A percentile compares a stretch with the other conserved stretches of the same genome.
phyloP scores from a whole-genome alignment of 257 asterid species.

The Gentiana straminea region DNA sequence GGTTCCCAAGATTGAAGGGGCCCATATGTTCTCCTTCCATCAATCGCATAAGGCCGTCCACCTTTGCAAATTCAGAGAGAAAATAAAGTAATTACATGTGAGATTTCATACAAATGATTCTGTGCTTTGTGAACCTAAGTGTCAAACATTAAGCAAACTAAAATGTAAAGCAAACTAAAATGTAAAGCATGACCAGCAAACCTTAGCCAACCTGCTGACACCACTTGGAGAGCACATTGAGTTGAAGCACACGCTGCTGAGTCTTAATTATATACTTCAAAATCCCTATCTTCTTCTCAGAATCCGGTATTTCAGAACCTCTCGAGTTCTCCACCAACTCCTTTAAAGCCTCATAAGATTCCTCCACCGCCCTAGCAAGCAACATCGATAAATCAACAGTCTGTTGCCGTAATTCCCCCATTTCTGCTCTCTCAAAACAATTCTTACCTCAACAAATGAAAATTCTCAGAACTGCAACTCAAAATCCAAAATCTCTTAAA shows the following conservation, averaged over 20 bases:
- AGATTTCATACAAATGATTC: too few relatives aligned
- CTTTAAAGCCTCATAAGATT: constrained; percentile 55
- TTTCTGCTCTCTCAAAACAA: constrained; percentile 10
- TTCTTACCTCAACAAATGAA: too few relatives aligned
- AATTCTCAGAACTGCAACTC: too few relatives aligned
- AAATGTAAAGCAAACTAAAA: too few relatives aligned
- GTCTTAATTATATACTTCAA: constrained; percentile 83
- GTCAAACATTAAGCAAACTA: too few relatives aligned
- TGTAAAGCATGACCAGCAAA: too few relatives aligned
- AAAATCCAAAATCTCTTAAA: too few relatives aligned
- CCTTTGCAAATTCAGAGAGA: constrained; percentile 25
- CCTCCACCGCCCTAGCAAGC: constrained; percentile 79
- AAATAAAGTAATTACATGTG: background rate
- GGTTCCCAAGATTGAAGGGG: constrained; percentile 95
- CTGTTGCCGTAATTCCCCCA: constrained; percentile 80
- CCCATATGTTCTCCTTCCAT: constrained; percentile 99
- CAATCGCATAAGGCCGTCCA: constrained; percentile 87
- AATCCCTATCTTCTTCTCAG: constrained; percentile 91
- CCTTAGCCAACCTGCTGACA: constrained; percentile 68
- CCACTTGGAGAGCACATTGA: constrained; percentile 98
- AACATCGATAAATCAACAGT: constrained; percentile 79
- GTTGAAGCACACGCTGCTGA: constrained; percentile 97
- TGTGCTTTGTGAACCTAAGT: too few relatives aligned
- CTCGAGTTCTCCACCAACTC: constrained; percentile 85
- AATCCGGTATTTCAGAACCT: constrained; percentile 59